A percentile compares a stretch with the other conserved stretches of the same genome.
phyloP scores from a whole-genome alignment of 805 yeast genomes.

The Wickerhamomyces chaumierensis region DNA sequence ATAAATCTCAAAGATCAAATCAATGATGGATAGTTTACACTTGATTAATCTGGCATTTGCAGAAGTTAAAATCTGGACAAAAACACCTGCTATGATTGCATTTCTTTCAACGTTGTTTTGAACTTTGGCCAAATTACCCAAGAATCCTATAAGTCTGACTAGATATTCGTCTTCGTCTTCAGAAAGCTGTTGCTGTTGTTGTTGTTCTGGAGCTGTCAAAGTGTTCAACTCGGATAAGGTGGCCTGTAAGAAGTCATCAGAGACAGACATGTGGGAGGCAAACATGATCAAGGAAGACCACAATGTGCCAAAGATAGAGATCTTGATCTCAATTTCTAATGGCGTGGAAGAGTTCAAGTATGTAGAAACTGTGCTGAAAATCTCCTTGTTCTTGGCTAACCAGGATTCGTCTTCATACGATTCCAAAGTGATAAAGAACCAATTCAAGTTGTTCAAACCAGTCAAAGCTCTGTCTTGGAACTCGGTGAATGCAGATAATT shows the following conservation, averaged over 20 bases:
- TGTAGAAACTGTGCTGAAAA: constrained; percentile 5
- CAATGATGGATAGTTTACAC: constrained; percentile 47
- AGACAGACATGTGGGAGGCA: constrained; percentile 11
- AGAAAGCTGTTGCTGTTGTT: constrained; percentile 11
- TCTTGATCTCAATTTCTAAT: constrained; percentile 19
- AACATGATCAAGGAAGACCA: constrained; percentile 31
- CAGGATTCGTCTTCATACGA: constrained; percentile 8
- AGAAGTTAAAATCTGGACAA: constrained; percentile 23
- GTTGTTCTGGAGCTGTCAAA: constrained; percentile 3
- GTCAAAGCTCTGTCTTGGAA: constrained; percentile 46
- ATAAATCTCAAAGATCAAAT: constrained; percentile 65
- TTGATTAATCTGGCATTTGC: constrained; percentile 18
- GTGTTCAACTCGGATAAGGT: constrained; percentile 14
- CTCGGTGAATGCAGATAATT: constrained; percentile 29
- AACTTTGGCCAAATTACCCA: constrained; percentile 37
- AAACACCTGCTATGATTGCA: constrained; percentile 31
- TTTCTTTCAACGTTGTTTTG: constrained; percentile 36
- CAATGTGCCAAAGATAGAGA: constrained; percentile 28
- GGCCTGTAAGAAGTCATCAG: constrained; percentile 18
- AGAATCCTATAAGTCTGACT: constrained; percentile 38
- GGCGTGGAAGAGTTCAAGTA: constrained; percentile 10
- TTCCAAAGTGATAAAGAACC: constrained; percentile 30
- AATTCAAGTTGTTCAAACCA: constrained; percentile 61
- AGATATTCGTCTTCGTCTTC: constrained; percentile 26
- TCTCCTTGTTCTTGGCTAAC: constrained; percentile 2